Percentiles rank a stretch among this genome's conserved stretches.
Conservation (phyloP, 1,284 basidiomycete species). For the Austroboletus novae-zelandiae region DNA sequence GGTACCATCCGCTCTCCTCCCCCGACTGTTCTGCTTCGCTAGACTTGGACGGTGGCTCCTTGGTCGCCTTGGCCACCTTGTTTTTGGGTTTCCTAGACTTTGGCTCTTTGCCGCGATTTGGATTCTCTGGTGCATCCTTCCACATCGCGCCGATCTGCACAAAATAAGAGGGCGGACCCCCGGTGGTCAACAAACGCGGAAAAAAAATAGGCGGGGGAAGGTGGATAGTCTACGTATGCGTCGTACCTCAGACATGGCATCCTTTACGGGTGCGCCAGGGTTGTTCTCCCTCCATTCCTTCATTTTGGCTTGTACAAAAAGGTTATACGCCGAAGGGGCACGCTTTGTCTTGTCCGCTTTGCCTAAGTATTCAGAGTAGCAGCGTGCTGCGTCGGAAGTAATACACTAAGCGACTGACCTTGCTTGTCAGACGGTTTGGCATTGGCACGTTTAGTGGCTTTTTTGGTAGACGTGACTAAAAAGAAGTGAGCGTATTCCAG, state of each 20-base stretch:
- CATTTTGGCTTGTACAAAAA: constrained; percentile 52
- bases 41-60: constrained; percentile 19
- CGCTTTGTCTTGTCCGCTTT: constrained; percentile 50
- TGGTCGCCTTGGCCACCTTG: constrained; percentile 16
- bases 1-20: constrained; percentile 24
- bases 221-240: constrained; percentile 10
- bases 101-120: constrained; percentile 51
- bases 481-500: background rate
- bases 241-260: constrained; percentile 51
- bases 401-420: constrained; percentile 14
- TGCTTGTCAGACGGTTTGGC: constrained; percentile 36
- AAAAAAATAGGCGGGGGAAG: too few species aligned
- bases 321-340: constrained; percentile 51
- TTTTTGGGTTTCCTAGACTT: constrained; percentile 41
- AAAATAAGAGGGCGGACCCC: too few species aligned
- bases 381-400: background rate
- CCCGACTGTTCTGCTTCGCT: constrained; percentile 25
- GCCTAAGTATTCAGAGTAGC: constrained; percentile 19
- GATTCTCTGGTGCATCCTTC: constrained; percentile 57
- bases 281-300: constrained; percentile 53
- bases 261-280: constrained; percentile 45
- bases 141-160: constrained; percentile 51
- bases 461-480: constrained; percentile 48
- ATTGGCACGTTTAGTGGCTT: constrained; percentile 50
- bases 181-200: too few species aligned